Evolutionary conservation across 495 filamentous ascomycete genomes (phyloP), one percentile per base, ranked within the genome.

Genomic region (Corynascus novoguineensis): DNA sequence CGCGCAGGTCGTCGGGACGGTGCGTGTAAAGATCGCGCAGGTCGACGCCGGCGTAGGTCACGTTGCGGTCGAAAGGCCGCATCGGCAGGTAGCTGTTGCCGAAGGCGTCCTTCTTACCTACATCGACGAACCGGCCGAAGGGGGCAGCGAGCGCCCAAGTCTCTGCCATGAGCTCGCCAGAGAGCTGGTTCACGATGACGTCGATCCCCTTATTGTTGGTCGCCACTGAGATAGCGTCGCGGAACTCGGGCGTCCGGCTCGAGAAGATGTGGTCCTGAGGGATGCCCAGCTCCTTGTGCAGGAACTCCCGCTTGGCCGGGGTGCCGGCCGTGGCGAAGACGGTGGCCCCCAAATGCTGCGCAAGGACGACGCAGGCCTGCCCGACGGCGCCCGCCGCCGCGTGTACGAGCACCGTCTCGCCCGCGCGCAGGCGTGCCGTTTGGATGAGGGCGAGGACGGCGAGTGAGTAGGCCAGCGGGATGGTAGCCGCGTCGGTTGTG

Each of bases 121-220:
- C 44, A 21, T 53, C 50, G 12, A 53, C 25, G 25, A 53, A 53
- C 4, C 35, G 50, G 27, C 50, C 50, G 25, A 53, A 53, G 7
- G 1, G 35, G 5, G 50, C 50, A 12, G 31, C 24, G 11, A 42
- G 8, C 7, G 28, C 37, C 7, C 35, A 53, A 7, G 35, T 25
- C 25, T 22, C 34, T 7, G 5, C 3, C 5, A 53, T n/a, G 37
- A 53, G 8, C 14, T 40, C 14, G 65, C 5, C 75, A 11, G 11
- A 3, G 22, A 53, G 35, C 25, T 21, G 78, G 60, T 81, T 81
- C 2, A 81, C 65, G 0, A 75, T 75, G 15, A 81, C 67, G 53
- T 81, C 77, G 3, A 78, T 75, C 15, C 78, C 78, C 15, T 58
- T 47, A 3, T 64, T 68, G 9, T 62, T 60, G 0, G 82, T 84